Percentiles rank a stretch among this genome's conserved stretches.
phyloP scores from a whole-genome alignment of 2,329 filamentous ascomycete genomes.

The Cytospora piceicola region DNA sequence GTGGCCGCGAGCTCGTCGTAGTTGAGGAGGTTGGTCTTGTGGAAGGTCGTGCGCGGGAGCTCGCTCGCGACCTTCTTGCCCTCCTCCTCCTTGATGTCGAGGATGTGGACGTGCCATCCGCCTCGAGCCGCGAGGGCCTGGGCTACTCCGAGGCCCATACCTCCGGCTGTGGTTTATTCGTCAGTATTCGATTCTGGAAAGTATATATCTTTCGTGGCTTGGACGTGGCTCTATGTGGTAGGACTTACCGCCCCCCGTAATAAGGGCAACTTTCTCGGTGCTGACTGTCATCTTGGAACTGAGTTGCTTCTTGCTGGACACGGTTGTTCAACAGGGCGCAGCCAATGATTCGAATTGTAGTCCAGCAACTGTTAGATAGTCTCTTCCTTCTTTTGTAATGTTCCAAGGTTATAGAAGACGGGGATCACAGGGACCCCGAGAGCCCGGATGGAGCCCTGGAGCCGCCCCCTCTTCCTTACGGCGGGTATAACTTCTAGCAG shows the following conservation, averaged over 20 bases:
- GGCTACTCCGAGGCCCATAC: conserved; percentile 49
- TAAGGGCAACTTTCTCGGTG: conserved; percentile 11
- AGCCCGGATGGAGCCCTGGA: no score
- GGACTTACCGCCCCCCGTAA: conserved; percentile 22
- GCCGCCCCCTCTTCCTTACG: conserved; percentile 14
- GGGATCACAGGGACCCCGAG: not conserved
- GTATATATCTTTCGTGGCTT: no score
- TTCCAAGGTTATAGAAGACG: not conserved
- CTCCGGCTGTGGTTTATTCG: conserved; percentile 39
- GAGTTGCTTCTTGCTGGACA: not conserved
- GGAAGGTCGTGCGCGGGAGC: conserved; percentile 41
- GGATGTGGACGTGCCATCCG: conserved; percentile 45
- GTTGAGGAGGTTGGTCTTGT: conserved; percentile 44
- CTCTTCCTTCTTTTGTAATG: not conserved
- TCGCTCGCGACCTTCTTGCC: conserved; percentile 38
- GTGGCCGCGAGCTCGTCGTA: conserved; percentile 36
- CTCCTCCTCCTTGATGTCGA: conserved; percentile 44
- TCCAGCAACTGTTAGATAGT: not conserved
- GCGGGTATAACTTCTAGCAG: not conserved
- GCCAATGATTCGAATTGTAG: not conserved
- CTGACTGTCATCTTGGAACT: not conserved
- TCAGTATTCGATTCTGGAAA: not conserved
- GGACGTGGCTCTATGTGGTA: not conserved
- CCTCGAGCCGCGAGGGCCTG: conserved; percentile 41
- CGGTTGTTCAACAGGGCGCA: not conserved